These are phyloP conservation scores for Dujonia santamariae DNA, from an alignment of 1,139 yeast genomes.

Conservation along the genomic window DNA sequence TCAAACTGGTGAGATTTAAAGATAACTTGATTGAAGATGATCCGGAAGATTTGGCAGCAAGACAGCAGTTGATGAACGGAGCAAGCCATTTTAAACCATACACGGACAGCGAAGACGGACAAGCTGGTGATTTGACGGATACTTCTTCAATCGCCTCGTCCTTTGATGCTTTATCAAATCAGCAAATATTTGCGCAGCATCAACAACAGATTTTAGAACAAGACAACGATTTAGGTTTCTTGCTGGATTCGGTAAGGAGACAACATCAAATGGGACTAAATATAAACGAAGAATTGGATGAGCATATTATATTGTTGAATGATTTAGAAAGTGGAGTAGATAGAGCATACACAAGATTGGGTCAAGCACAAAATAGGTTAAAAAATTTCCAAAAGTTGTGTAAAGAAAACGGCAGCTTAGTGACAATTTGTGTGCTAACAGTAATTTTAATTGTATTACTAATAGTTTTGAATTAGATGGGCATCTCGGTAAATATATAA, in stretches of 20 bases:
- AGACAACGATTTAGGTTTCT: conserved; percentile 55
- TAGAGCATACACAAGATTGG: conserved; percentile 47
- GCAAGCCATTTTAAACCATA: conserved; percentile 35
- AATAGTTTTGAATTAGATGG: conserved; percentile 53
- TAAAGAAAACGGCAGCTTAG: conserved; percentile 68
- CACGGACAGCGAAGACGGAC: conserved; percentile 34
- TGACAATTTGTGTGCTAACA: conserved; percentile 63
- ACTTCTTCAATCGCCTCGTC: conserved; percentile 10
- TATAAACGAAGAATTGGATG: conserved; percentile 65
- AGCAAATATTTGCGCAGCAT: conserved; percentile 61
- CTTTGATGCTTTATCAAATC: conserved; percentile 37
- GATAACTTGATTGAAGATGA: conserved; percentile 29
- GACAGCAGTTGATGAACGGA: conserved; percentile 21
- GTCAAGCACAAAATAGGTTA: conserved; percentile 54
- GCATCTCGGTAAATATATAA: no score
- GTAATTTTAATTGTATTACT: conserved; percentile 56
- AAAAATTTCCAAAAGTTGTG: conserved; percentile 53
- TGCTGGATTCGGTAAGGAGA: conserved; percentile 59
- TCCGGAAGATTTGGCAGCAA: conserved; percentile 13
- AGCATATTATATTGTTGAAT: conserved; percentile 64
- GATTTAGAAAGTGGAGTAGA: conserved; percentile 73
- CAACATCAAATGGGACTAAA: conserved; percentile 65
- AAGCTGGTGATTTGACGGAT: conserved; percentile 10
- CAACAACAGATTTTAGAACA: conserved; percentile 64
- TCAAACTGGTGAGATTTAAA: conserved; percentile 55